phyloP scores from a whole-genome alignment of 2,329 filamentous ascomycete genomes.

The Trichoderma polysporum region DNA sequence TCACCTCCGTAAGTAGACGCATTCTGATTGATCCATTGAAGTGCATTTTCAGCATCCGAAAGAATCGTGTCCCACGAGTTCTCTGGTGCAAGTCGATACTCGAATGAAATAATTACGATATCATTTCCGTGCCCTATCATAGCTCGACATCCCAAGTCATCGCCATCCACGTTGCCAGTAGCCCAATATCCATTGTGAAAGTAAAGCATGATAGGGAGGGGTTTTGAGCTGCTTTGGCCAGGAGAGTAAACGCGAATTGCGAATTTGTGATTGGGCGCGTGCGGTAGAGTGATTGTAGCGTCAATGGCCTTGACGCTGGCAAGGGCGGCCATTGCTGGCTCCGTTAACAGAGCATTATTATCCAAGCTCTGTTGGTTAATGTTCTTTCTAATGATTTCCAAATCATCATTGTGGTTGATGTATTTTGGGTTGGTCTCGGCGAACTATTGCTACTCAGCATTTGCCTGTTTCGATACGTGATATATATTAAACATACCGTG shows the following conservation, averaged over 20 bases:
- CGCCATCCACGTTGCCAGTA: not conserved
- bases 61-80: not conserved
- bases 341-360: not conserved
- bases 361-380: slow-evolving; percentile 1
- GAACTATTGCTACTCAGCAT: not conserved
- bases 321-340: not conserved
- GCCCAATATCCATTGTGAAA: not conserved
- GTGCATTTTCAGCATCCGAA: not conserved
- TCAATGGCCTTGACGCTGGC: not conserved
- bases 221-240: not conserved
- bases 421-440: not conserved
- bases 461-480: not conserved
- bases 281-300: not conserved
- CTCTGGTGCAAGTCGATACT: not conserved
- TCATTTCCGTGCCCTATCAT: not conserved
- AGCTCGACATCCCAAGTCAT: not conserved
- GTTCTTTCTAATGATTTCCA: not conserved
- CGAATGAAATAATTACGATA: not conserved
- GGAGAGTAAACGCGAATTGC: not conserved
- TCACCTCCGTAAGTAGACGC: not conserved
- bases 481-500: not conserved
- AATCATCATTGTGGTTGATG: not conserved
- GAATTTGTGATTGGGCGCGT: not conserved
- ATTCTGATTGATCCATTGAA: not conserved
- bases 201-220: not conserved